Evolutionary conservation across 2,329 filamentous ascomycete species (phyloP).

Genomic region (Fusarium metavorans): DNA sequence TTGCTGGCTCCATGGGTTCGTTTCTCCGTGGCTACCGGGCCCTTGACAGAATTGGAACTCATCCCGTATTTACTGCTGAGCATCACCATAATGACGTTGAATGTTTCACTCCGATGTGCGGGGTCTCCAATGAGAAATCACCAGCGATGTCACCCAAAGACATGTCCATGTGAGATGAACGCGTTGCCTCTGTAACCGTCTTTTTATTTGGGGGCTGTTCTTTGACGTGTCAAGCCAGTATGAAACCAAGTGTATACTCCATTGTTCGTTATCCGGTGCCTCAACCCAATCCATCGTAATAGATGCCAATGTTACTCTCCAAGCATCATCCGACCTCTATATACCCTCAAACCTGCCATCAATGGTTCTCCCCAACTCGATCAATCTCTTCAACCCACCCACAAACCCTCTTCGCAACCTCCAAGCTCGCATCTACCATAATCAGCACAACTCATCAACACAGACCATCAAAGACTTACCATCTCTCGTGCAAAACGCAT

Average conservation of each 20-base stretch:
- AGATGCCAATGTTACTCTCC: not conserved
- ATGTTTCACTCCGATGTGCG: conserved; percentile 3
- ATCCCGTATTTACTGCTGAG: not conserved
- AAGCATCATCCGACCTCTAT: not conserved
- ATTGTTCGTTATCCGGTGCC: not conserved
- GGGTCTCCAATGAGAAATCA: not conserved
- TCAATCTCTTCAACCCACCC: conserved; percentile 33
- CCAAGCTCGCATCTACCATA: conserved; percentile 26
- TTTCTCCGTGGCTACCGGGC: not conserved
- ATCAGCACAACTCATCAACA: conserved; percentile 8
- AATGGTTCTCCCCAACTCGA: not conserved
- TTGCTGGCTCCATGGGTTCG: not conserved
- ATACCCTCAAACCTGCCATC: not conserved
- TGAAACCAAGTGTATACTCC: not conserved
- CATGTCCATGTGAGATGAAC: not conserved
- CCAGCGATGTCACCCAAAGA: conserved; percentile 1
- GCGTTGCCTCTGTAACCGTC: not conserved
- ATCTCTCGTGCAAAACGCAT: conserved; percentile 68
- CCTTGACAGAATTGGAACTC: not conserved
- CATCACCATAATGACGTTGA: conserved; percentile 5
- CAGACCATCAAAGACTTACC: conserved; percentile 41
- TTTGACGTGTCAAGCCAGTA: not conserved
- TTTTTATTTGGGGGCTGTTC: not conserved
- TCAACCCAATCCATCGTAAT: not conserved
- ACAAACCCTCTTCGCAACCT: conserved; percentile 32